Percentiles rank a stretch among this genome's conserved stretches.
phyloP scores from a whole-genome alignment of 805 yeast species.

The Cyberlindnera mrakii region DNA sequence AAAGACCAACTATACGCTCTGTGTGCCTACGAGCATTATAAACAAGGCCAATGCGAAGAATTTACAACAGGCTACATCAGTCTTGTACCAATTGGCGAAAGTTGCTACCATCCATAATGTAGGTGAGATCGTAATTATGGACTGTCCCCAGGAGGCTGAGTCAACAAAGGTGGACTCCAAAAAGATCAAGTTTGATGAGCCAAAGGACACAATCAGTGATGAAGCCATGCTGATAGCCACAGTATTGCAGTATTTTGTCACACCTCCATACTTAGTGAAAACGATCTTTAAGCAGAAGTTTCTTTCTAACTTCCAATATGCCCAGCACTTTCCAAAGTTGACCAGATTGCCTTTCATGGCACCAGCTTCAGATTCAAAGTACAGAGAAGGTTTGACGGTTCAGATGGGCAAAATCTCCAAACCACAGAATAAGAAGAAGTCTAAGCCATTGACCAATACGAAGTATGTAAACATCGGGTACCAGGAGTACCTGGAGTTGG shows the following conservation, averaged over 20 bases:
- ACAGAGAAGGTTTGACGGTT: slow-evolving; percentile 56
- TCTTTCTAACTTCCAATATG: slow-evolving; percentile 48
- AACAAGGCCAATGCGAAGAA: slow-evolving; percentile 49
- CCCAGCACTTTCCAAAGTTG: slow-evolving; percentile 64
- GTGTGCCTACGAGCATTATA: slow-evolving; percentile 68
- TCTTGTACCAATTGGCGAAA: slow-evolving; percentile 75
- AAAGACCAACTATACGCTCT: slow-evolving; percentile 42
- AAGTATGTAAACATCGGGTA: slow-evolving; percentile 75
- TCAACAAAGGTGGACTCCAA: slow-evolving; percentile 18
- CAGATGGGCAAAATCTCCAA: slow-evolving; percentile 32
- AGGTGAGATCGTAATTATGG: slow-evolving; percentile 68
- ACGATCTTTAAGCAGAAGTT: slow-evolving; percentile 49
- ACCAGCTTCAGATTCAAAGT: slow-evolving; percentile 32
- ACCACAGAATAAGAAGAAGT: slow-evolving; percentile 30
- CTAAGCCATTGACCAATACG: slow-evolving; percentile 50
- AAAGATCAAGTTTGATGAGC: slow-evolving; percentile 26
- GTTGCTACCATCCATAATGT: slow-evolving; percentile 65
- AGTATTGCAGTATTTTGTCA: slow-evolving; percentile 71
- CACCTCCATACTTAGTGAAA: slow-evolving; percentile 76
- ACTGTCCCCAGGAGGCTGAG: slow-evolving; percentile 30
- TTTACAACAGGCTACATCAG: slow-evolving; percentile 66
- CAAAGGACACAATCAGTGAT: slow-evolving; percentile 21
- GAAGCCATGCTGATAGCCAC: slow-evolving; percentile 55
- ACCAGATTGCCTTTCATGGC: slow-evolving; percentile 72
- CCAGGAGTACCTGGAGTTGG: slow-evolving; percentile 49